Evolutionary conservation across 2,329 filamentous ascomycete species (phyloP).

Genomic region (Pseudocercospora musae): DNA sequence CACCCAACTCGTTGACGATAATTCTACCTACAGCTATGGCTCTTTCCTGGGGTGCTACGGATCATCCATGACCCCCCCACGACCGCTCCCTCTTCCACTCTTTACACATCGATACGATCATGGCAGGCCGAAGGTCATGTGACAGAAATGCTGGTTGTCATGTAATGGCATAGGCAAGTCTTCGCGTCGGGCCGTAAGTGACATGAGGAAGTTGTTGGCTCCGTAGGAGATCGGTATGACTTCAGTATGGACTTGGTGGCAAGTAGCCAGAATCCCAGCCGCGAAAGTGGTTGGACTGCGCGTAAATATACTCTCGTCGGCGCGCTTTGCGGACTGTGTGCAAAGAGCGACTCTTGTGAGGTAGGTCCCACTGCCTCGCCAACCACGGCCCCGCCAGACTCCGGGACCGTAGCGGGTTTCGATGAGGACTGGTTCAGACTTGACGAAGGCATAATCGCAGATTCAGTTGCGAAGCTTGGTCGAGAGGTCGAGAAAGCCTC

Average conservation of each 20-base stretch:
- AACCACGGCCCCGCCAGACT: no score
- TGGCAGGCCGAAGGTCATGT: neutral
- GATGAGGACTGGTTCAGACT: neutral
- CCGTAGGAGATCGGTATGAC: neutral
- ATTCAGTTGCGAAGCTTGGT: constrained; percentile 6
- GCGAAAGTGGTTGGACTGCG: no score
- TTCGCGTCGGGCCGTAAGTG: neutral
- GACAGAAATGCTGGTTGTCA: no score
- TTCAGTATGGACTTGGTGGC: neutral
- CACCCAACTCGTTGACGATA: neutral
- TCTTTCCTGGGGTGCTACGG: neutral
- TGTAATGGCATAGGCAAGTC: no score
- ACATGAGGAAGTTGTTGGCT: neutral
- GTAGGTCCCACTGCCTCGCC: no score
- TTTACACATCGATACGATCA: neutral
- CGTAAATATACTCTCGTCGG: no score
- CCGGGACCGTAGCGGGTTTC: no score
- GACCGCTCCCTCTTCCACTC: neutral
- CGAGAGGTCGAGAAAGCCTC: constrained; percentile 6
- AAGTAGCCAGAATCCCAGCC: neutral
- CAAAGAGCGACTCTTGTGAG: no score
- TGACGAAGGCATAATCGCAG: neutral
- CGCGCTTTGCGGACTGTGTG: no score
- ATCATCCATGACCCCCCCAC: neutral
- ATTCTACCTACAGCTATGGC: neutral